Evolutionary conservation across 75 land plant species (phyloP), one percentile per base, ranked within the genome.

Genomic region (Pseudotsuga menziesii): DNA sequence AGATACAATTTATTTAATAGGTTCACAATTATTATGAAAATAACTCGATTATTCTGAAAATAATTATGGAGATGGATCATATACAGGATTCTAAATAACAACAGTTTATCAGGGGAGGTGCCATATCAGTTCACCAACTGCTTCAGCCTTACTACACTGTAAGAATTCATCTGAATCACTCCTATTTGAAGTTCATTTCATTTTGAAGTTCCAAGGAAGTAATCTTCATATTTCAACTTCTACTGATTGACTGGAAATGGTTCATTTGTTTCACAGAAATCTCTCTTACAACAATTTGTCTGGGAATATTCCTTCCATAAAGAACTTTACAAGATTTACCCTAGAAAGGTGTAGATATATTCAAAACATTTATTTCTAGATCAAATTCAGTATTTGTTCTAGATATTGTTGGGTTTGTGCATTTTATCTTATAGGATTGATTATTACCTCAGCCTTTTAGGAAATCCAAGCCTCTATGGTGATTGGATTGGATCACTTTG

Each of bases 381-480:
- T 0, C 17, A 23, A 14, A 48, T 73, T 73, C 39, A 17, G 7
- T 73, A 8, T 67, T 67, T 1, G 36, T 67, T 36, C 12, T 26
- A 11, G 29, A 14, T 62, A 13, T 67, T 67, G 2, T 19, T 6
- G n/a, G 6, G 20, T 35, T 67, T 67, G 11, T 67, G 15, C 9
- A 67, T 67, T 67, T 48, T 32, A 36, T 35, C 44, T 67, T 44
- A 67, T 20, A n/a, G 8, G 8, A 36, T 15, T 9, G 5, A 67
- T 17, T 67, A 67, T 67, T 67, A 2, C 71, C 4, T 36, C 85
- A 93, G 96, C 80, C 93, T 88, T 60, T 59, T 84, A 25, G 94
- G 96, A 74, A 93, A 96, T 82, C 94, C 89, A 55, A 85, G 83
- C 22, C 88, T 96, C 54, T 96, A 94, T 86, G 91, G 96, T 0